Evolutionary conservation across 805 yeast genomes (phyloP), one percentile per base, ranked within the genome.

Genomic region (Saccharomycopsis lassenensis): DNA sequence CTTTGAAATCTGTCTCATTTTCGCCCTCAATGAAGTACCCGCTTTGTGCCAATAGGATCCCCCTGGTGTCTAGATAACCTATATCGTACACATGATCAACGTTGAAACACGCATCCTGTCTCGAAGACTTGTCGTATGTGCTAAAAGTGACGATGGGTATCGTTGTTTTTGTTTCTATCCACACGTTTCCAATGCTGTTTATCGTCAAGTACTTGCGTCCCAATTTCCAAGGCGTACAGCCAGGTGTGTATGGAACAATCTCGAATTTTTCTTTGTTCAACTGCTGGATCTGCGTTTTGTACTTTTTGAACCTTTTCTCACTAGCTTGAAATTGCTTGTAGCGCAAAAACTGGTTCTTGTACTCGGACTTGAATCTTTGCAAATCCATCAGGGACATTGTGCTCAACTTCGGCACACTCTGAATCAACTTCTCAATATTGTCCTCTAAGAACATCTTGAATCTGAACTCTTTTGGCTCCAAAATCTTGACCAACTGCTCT

Each of bases 81-180:
- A 43, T 24, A 40, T 43, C 46, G 28, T 29, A 40, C n/a, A 29
- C 27, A n/a, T 31, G 33, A 16, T 37, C 39, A 20, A 34, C 42
- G 12, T 35, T 36, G 23, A 40, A 43, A 31, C 41, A 31, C 17
- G 22, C 31, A 35, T 35, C 24, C 27, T 18, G 21, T 8, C 21
- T 12, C 10, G 31, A 22, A 10, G 39, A 29, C 6, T 29, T 40
- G 27, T 40, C 44, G 20, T 27, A 40, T 14, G 40, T 25, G 4
- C 31, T 29, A 26, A 43, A 27, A 12, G 46, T 37, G n/a, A 43
- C 26, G 3, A 43, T 32, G 4, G 46, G 46, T 7, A 15, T 25
- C 5, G 39, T 32, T 6, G 46, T 43, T n/a, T 40, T 40, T 7
- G 44, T 40, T 30, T 43, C 46, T 11, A 40, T 35, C 46, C 46